Evolutionary conservation across 306 rosid genomes (phyloP), one percentile per base, ranked within the genome.

Genomic region (Oemleria cerasiformis): DNA sequence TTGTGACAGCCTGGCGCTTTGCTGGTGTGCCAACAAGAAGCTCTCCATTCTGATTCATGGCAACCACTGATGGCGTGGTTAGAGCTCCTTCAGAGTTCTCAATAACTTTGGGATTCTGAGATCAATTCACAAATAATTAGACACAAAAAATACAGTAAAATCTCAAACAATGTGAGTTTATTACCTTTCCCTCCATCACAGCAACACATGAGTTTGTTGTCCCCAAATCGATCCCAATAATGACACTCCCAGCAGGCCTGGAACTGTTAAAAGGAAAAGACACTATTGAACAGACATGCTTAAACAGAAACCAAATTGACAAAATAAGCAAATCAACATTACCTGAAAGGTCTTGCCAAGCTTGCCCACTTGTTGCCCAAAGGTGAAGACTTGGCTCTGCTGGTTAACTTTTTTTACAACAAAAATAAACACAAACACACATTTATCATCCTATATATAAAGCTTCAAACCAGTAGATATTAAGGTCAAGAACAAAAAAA

Each of bases 61-160:
- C 96, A 80, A 92, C 96, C 55, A 92, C 96, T 0, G 98, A 92
- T 11, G 98, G 98, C 7, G 98, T 90, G 11, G 98, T 92, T 36
- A 91, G 85, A 4, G 96, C 87, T 61, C 98, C 98, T 75, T 91
- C 97, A 2, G 97, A 70, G 62, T 91, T 91, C 76, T 88, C 97
- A 45, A 88, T 86, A 73, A 91, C 97, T 79, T 88, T 91, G 63
- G 97, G 89, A 73, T 78, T 91, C 97, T 91, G 75, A 14, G 49
- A 14, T 0, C 19, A 17, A 23, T 21, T n/a, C 10, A 50, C 7
- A 23, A 45, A 16, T 16, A 50, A 59, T 78, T 23, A 65, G 20
- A 49, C 43, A 36, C 9, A 45, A 53, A 67, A 40, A 25, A 47
- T 2, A 48, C 6, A 6, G 10, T 14, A 25, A 23, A 39, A 13